Evolutionary conservation across 345 rosid genomes (phyloP), one percentile per base, ranked within the genome.

Genomic region (Chamaenerion angustifolium): DNA sequence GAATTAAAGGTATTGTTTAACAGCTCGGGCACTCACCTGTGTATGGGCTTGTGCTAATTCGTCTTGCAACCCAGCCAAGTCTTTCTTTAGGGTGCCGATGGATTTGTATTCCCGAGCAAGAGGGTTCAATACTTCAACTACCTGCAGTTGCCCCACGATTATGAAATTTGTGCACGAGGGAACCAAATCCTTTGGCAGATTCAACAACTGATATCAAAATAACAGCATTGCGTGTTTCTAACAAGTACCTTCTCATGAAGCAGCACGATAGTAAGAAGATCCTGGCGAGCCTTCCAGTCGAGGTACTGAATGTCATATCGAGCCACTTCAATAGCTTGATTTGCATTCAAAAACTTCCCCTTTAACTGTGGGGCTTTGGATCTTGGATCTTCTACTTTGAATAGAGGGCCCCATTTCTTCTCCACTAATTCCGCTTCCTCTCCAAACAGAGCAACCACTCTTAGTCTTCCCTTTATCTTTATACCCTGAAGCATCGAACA

Each of bases 211-310:
- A 31, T 31, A 31, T 8, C 37, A 31, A 31, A 31, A 31, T 31
- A 31, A 4, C 8, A 31, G 37, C 4, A 31, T 3, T 31, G 10
- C 5, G 37, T 3, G 37, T 31, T 31, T 31, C 37, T 31, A 31
- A 31, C 37, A 31, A 54, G 18, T 43, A 90, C 95, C 98, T 92
- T 92, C 37, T 92, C 98, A 57, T 86, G 98, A 45, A 92, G 87
- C 17, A 83, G 66, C 96, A 92, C 82, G 61, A 92, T 92, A 48
- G 83, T 75, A 40, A 86, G 95, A 13, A 92, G 73, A 75, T 92
- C 98, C 74, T 83, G 98, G 21, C 98, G 81, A 53, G 98, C 98
- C 55, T 86, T 79, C 98, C 98, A 90, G 62, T 90, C 96, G 12
- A 85, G 64, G 49, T 90, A 90, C 55, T 83, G 95, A 67, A 90